A percentile compares a stretch with the other conserved stretches of the same genome.
phyloP scores from a whole-genome alignment of 495 filamentous ascomycete genomes.

The Penicillium verhagenii region DNA sequence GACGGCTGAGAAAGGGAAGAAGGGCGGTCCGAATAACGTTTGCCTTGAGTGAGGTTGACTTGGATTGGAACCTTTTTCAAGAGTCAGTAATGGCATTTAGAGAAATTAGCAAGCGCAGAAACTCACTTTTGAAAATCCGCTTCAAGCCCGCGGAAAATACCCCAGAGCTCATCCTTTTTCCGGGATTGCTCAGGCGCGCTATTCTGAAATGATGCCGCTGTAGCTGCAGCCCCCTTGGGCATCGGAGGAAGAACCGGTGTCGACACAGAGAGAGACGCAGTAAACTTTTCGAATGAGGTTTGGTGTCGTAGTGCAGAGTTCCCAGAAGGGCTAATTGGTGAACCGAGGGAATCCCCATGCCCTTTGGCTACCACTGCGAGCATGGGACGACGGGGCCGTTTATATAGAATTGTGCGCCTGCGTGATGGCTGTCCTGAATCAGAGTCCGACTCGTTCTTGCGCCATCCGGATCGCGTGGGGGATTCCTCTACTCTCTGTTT shows the following conservation, averaged over 20 bases:
- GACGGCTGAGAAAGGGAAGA: constrained; percentile 77
- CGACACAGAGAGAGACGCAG: constrained; percentile 45
- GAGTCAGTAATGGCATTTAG: constrained; percentile 12
- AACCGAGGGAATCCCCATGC: constrained; percentile 38
- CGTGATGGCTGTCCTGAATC: constrained; percentile 30
- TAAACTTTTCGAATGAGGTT: constrained; percentile 59
- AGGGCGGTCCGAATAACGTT: constrained; percentile 75
- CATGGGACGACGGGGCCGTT: constrained; percentile 52
- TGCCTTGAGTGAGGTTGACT: constrained; percentile 73
- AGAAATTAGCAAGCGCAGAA: neutral
- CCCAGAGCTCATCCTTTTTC: constrained; percentile 88
- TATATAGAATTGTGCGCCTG: constrained; percentile 41
- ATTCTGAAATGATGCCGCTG: constrained; percentile 33
- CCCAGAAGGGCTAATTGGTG: constrained; percentile 47
- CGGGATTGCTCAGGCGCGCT: constrained; percentile 45
- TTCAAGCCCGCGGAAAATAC: constrained; percentile 76
- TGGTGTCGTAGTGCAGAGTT: constrained; percentile 52
- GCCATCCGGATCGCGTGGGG: constrained; percentile 23
- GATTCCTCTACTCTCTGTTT: constrained; percentile 38
- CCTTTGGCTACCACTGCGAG: constrained; percentile 49
- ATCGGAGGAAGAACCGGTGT: constrained; percentile 52
- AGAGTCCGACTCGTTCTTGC: constrained; percentile 26
- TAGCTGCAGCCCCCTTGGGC: constrained; percentile 40
- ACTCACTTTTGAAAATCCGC: constrained; percentile 74
- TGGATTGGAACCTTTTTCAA: constrained; percentile 63